Percentiles rank a stretch among this genome's conserved stretches.
These are phyloP conservation scores for Tricholoma hemisulphureum DNA, from an alignment of 768 basidiomycete species.

Conservation along the genomic window DNA sequence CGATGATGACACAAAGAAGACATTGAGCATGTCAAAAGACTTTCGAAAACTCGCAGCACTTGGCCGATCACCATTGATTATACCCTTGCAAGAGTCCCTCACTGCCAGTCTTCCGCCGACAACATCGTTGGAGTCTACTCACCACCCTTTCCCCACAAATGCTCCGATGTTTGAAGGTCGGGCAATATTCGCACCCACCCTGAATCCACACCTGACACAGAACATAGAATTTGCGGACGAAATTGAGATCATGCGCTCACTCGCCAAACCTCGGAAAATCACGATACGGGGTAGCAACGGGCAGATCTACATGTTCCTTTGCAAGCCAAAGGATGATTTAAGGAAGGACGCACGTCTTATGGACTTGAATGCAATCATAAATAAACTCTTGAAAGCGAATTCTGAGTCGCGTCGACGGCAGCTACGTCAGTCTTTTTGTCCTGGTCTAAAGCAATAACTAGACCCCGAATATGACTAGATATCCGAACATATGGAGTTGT, in stretches of 20 bases:
- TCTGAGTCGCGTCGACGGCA: conserved; percentile 90
- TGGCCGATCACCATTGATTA: conserved; percentile 68
- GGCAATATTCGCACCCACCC: conserved; percentile 13
- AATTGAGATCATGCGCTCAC: conserved; percentile 86
- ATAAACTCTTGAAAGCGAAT: conserved; percentile 90
- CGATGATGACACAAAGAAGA: conserved; percentile 34
- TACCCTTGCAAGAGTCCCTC: conserved; percentile 91
- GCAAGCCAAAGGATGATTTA: conserved; percentile 96
- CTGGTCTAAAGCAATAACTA: not conserved
- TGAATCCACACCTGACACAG: not conserved
- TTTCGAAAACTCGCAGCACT: conserved; percentile 56
- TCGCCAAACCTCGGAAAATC: conserved; percentile 90
- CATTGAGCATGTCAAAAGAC: conserved; percentile 50
- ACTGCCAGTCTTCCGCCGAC: conserved; percentile 85
- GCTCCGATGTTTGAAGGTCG: conserved; percentile 76
- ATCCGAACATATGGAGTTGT: conserved; percentile 99
- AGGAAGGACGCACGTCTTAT: conserved; percentile 96
- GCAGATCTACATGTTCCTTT: conserved; percentile 83
- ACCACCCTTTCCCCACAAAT: conserved; percentile 79
- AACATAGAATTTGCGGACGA: conserved; percentile 73
- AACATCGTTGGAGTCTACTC: conserved; percentile 54
- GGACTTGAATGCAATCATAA: conserved; percentile 98
- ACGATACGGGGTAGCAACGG: conserved; percentile 83
- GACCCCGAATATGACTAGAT: conserved; percentile 43
- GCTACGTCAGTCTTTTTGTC: conserved; percentile 59